Base-by-base conservation (phyloP, 176 grass and related monocot genomes). In the Juncus effusus region DNA sequence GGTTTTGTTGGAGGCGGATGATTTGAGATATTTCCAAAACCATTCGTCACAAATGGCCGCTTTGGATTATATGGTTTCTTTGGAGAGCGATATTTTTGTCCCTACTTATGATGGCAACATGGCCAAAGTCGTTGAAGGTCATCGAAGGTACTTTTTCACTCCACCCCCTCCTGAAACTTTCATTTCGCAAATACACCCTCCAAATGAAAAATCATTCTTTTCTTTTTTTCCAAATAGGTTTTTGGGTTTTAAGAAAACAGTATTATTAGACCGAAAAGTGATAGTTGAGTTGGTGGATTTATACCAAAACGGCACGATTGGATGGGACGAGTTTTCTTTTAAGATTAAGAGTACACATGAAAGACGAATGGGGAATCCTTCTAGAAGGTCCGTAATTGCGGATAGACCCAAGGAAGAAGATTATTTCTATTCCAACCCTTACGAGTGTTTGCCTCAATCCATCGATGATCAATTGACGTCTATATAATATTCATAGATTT, bases 1-100 rank as follows among this genome's bases (percentile, higher is more conserved):
- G 83, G 90, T 85, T 28, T 14, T 90, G 53, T 73, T 96, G 63
- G 84, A 79, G 64, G 67, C 81, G 19, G 87, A 87, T 13, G 69
- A 72, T 35, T 47, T 96, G 42, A 71, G 84, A 54, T 83, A 80
- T 60, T 96, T 96, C 61, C 81, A 88, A 69, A 96, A 91, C 56
- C 91, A 96, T 82, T 96, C 91, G 63, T 95, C 91, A 56, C 91
- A 95, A 69, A 95, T 95, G 91, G 91, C 91, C 56, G 91, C 91
- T 63, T 78, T 96, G 54, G 91, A 96, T 83, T 96, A 96, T 66
- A 87, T 96, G 81, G 91, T 96, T 54, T 87, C 91, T 53, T 74
- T 90, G 77, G 87, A 83, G 58, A 96, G 91, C 53, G 84, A 96
- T 74, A 69, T 90, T 59, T 96, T 96, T 57, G 77, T 96, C 49